phyloP scores from a whole-genome alignment of 108 stramenopile genomes.

The Fistulifera pelliculosa region DNA sequence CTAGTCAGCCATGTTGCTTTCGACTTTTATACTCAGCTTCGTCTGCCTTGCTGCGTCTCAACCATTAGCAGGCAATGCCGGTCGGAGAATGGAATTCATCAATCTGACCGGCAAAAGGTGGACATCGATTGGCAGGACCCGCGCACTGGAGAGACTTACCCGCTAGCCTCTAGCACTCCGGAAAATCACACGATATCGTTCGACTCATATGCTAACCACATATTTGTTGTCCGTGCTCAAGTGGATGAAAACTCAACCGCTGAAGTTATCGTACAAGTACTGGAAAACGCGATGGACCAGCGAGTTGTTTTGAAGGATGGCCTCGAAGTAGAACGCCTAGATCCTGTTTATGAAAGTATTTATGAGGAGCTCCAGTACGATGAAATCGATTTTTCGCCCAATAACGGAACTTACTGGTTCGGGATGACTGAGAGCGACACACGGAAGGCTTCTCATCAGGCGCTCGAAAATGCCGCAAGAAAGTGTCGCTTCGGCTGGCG shows the following conservation, averaged over 20 bases:
- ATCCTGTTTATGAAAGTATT: background rate
- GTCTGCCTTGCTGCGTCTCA: too few species aligned
- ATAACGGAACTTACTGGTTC: background rate
- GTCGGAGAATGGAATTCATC: constrained; percentile 13
- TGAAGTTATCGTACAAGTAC: background rate
- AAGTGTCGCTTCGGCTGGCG: background rate
- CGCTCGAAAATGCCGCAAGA: background rate
- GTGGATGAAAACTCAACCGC: constrained; percentile 10
- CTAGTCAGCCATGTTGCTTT: too few species aligned
- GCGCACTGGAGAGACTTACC: constrained; percentile 18
- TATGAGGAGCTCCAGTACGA: background rate
- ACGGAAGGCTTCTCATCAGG: background rate
- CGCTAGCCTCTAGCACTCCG: constrained; percentile 12
- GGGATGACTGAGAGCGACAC: background rate
- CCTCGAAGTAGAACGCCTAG: background rate
- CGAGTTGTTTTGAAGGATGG: constrained; percentile 3
- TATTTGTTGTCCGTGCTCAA: constrained; percentile 45
- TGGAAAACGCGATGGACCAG: constrained; percentile 3
- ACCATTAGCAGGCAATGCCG: too few species aligned
- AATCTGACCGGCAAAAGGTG: constrained; percentile 34
- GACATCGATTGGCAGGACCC: constrained; percentile 60
- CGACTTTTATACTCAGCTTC: too few species aligned
- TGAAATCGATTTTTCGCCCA: background rate
- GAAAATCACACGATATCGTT: constrained; percentile 20
- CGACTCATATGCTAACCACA: constrained; percentile 67